These are phyloP conservation scores for Penicillium subrubescens DNA, from an alignment of 495 filamentous ascomycete genomes.

Conservation along the genomic window DNA sequence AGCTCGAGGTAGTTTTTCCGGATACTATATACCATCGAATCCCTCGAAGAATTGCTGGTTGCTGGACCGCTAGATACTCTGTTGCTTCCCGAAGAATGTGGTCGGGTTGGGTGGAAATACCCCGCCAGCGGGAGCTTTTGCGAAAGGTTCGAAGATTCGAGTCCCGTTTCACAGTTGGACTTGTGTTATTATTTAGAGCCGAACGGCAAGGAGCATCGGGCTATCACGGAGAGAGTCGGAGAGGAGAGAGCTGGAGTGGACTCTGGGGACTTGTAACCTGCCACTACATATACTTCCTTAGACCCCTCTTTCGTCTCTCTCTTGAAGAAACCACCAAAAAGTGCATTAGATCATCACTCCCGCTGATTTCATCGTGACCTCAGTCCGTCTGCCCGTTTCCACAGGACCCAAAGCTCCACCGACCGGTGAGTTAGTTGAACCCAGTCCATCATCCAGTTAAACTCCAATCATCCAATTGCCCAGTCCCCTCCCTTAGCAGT, in stretches of 20 bases:
- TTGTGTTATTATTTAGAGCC: neutral
- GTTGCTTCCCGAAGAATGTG: neutral
- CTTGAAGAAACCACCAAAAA: neutral
- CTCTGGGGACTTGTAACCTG: neutral
- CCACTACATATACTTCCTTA: neutral
- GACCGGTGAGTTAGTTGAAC: constrained; percentile 28
- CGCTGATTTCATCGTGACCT: constrained; percentile 32
- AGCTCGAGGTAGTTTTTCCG: neutral
- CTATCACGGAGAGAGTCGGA: constrained; percentile 11
- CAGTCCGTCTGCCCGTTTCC: constrained; percentile 17
- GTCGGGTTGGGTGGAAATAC: neutral
- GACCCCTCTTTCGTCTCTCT: neutral
- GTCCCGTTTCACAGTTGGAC: neutral
- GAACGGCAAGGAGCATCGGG: constrained; percentile 8
- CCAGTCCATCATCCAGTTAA: neutral
- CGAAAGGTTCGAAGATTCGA: neutral
- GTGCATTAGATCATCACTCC: constrained; percentile 4
- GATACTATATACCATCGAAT: neutral
- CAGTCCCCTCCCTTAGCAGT: neutral
- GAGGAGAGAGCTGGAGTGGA: neutral
- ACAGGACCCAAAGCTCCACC: constrained; percentile 11
- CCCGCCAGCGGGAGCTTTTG: constrained; percentile 5
- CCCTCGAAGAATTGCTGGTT: neutral
- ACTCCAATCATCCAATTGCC: no score
- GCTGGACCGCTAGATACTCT: neutral